A percentile compares a stretch with the other conserved stretches of the same genome.
Conservation (phyloP, 2,329 filamentous ascomycete species). For the Orbilia blumenaviensis region DNA sequence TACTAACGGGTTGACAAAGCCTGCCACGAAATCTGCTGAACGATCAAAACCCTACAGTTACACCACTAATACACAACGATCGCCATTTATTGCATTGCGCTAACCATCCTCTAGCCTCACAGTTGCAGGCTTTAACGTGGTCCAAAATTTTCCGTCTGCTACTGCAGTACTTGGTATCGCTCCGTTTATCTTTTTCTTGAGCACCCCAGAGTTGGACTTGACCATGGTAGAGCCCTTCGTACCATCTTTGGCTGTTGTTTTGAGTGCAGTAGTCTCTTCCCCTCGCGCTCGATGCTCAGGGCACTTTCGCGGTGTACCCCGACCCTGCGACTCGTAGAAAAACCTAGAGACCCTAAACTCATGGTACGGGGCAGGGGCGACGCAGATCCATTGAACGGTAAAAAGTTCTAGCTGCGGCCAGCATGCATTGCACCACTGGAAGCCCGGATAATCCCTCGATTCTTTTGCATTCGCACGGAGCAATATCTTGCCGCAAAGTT, state of each 20-base stretch:
- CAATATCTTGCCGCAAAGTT: slow-evolving; percentile 61
- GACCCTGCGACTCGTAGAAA: slow-evolving; percentile 61
- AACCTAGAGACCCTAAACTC: slow-evolving; percentile 60
- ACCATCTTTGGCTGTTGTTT: background rate
- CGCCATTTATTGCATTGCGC: no score
- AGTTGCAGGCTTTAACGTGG: background rate
- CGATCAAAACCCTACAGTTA: no score
- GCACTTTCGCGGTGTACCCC: slow-evolving; percentile 57
- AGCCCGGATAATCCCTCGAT: slow-evolving; percentile 56
- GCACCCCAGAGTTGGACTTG: background rate
- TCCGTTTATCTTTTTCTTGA: no score
- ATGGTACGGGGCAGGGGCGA: slow-evolving; percentile 57
- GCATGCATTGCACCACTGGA: slow-evolving; percentile 60
- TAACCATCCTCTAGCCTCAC: background rate
- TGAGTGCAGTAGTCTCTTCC: background rate
- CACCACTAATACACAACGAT: no score
- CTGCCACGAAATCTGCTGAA: no score
- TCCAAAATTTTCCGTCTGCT: background rate
- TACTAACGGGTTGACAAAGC: no score
- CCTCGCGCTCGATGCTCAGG: slow-evolving; percentile 18
- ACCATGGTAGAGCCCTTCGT: no score
- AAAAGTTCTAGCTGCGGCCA: slow-evolving; percentile 59
- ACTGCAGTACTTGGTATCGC: no score
- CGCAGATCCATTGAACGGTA: slow-evolving; percentile 57
- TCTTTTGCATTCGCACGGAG: slow-evolving; percentile 54